Evolutionary conservation across 352 stramenopile species (phyloP), one percentile per base, ranked within the genome.

Genomic region (Globisporangium echinulatum): DNA sequence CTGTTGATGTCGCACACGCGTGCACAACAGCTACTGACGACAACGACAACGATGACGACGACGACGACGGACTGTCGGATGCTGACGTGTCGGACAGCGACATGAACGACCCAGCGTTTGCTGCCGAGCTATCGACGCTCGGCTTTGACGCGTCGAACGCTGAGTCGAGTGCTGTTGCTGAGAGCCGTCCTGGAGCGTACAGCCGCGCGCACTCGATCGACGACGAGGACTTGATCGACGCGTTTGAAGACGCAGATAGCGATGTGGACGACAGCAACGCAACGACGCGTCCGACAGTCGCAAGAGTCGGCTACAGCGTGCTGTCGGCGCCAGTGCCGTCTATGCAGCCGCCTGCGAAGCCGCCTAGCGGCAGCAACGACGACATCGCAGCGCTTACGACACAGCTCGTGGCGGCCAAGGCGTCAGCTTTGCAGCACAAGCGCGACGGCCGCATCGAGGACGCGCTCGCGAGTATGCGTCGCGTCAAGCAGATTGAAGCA

Each of bases 401-500:
- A n/a, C 76, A 88, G 56, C 56, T 93, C 33, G 54, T 78, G 39
- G 61, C 72, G 10, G 49, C 67, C 17, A 87, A 79, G 54, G 60
- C 72, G 25, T 56, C 56, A 2, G 82, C 82, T 9, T 59, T 92
- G 9, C 51, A 52, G 19, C 50, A 88, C 42, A 93, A 93, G 56
- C 69, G 75, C 19, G 69, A 82, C 19, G 77, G 79, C 11, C 66
- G 85, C 43, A 64, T 85, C n/a, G 56, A 79, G 39, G 78, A 65
- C 25, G 84, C 84, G 0, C 54, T 91, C n/a, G 75, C 79, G 7
- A 74, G 71, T 19, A 79, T 93, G 76, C 72, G 77, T 13, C 77
- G 77, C n/a, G 59, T 76, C 9, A 93, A 93, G 63, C 74, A 88
- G 50, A 81, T 92, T 46, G 74, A 93, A 58, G 65, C 66, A 38